Evolutionary conservation across 1,284 basidiomycete species (phyloP), one percentile per base, ranked within the genome.

Genomic region (Ceratorhiza oryzae-sativae): DNA sequence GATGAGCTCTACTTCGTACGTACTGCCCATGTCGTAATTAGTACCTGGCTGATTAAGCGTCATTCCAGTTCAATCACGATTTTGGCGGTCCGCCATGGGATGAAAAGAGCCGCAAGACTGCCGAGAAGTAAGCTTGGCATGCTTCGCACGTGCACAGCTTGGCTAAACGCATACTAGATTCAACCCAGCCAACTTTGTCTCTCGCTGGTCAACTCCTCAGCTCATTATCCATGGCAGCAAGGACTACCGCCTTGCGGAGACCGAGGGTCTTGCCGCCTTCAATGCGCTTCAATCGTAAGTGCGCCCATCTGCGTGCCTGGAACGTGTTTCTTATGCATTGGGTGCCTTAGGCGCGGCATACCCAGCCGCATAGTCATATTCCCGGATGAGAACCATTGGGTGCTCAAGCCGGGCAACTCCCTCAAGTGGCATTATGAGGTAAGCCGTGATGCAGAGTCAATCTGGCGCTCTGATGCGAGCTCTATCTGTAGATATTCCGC

Each of bases 351-450:
- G 76, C 86, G 84, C 62, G 88, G 87, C 13, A 82, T 97, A 34
- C 91, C 92, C 4, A 91, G 88, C 74, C 87, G 95, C 61, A 84
- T 97, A 60, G 86, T 97, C 10, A 88, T 95, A 76, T 97, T 97
- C 86, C 92, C 92, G 0, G 90, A 94, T 77, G 95, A 97, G 83
- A 97, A 97, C 77, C 95, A 97, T 79, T 96, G 93, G 93, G 92
- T 93, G 10, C 76, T 91, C 73, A 86, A 91, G 71, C 89, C 89
- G 74, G 88, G 88, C 65, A 93, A 93, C 77, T 91, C 86, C 87
- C 79, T 92, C 77, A 92, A 91, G 80, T 95, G 91, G 90, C 91
- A 96, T 79, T 84, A 90, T 75, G 95, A 97, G 79, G 90, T 97
- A 27, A 68, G 63, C 39, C 25, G 39, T 32, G n/a, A n/a, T 12